A percentile compares a stretch with the other conserved stretches of the same genome.
phyloP scores from a whole-genome alignment of 2,329 filamentous ascomycete species.

The Fusarium napiforme region DNA sequence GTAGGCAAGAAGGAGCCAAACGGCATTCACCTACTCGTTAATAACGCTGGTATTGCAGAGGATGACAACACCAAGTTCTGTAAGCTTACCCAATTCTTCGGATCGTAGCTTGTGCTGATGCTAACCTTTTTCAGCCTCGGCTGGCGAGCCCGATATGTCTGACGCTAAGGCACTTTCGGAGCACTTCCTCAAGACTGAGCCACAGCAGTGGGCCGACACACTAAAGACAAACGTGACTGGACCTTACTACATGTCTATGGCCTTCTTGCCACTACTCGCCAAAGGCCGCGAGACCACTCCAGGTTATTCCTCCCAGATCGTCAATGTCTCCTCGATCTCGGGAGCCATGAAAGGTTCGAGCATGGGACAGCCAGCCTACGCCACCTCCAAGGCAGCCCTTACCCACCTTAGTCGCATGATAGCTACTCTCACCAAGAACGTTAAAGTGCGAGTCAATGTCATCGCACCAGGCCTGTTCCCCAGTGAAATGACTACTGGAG shows the following conservation, averaged over 20 bases:
- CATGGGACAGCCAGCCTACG: neutral
- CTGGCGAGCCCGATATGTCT: neutral
- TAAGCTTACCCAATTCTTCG: neutral
- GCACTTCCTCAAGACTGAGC: slow-evolving; percentile 1
- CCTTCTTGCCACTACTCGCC: neutral
- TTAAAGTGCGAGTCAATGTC: slow-evolving; percentile 8
- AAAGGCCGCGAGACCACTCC: neutral
- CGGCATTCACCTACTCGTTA: neutral
- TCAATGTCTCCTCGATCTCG: neutral
- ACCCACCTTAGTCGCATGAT: slow-evolving; percentile 16
- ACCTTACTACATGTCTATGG: slow-evolving; percentile 10
- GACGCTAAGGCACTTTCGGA: slow-evolving; percentile 5
- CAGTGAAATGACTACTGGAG: slow-evolving; percentile 7
- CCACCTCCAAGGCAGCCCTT: neutral
- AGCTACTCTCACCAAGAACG: slow-evolving; percentile 8
- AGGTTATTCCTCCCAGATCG: neutral
- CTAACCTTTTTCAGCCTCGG: neutral
- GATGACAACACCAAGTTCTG: slow-evolving; percentile 11
- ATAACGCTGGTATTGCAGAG: slow-evolving; percentile 4
- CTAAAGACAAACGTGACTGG: neutral
- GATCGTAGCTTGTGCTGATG: neutral
- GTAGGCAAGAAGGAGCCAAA: neutral
- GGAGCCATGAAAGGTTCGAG: slow-evolving; percentile 6
- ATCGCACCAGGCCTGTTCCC: slow-evolving; percentile 1
- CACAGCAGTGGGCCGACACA: neutral